Conservation (phyloP, 192 early-diverging fungal species). For the Rhizoclosmatium globosum region DNA sequence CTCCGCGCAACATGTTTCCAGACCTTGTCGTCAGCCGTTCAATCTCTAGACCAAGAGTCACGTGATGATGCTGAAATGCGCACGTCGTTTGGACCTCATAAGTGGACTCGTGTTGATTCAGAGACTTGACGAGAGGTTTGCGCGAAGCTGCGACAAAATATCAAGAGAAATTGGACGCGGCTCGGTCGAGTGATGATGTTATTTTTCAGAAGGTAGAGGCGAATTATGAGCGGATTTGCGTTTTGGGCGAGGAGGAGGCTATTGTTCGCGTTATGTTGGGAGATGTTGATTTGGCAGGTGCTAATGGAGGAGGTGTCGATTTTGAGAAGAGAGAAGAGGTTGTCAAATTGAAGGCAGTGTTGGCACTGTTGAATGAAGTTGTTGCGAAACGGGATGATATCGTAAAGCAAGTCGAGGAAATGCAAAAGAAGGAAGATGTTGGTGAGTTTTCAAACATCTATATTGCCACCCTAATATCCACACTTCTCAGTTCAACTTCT, state of each 20-base stretch:
- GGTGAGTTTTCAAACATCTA: neutral
- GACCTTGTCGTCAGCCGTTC: neutral
- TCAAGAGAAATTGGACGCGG: slow-evolving; percentile 18
- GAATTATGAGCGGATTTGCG: slow-evolving; percentile 2
- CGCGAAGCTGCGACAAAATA: slow-evolving; percentile 4
- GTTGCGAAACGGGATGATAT: slow-evolving; percentile 1
- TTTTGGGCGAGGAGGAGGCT: slow-evolving; percentile 6
- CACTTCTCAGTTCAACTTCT: neutral
- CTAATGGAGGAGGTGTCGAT: neutral
- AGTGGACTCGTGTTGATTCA: slow-evolving; percentile 3
- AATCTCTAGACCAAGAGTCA: slow-evolving; percentile 5
- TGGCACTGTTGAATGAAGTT: slow-evolving; percentile 29
- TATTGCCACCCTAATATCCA: neutral
- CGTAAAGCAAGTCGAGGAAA: neutral
- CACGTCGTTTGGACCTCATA: neutral
- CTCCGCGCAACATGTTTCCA: neutral
- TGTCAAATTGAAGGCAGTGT: slow-evolving; percentile 14
- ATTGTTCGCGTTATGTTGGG: neutral
- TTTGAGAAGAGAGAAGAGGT: neutral
- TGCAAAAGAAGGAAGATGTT: slow-evolving; percentile 3
- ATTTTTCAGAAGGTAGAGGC: slow-evolving; percentile 6
- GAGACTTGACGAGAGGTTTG: slow-evolving; percentile 5
- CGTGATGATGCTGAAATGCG: slow-evolving; percentile 10
- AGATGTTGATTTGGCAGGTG: neutral
- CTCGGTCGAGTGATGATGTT: slow-evolving; percentile 7